Evolutionary conservation across 305 asterid species (phyloP).

Genomic region (Fraxinus dipetala): DNA sequence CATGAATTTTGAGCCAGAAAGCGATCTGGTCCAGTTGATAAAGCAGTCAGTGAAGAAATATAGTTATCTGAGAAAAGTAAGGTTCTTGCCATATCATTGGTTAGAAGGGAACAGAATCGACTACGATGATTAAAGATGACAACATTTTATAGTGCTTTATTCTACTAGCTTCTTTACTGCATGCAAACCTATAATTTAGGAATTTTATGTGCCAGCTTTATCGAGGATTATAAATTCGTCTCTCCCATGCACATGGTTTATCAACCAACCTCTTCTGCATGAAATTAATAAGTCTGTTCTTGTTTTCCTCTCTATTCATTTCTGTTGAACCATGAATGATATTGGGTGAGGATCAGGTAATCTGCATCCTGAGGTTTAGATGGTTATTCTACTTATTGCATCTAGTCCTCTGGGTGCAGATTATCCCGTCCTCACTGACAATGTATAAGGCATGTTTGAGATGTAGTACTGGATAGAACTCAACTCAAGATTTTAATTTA

Average conservation of each 20-base stretch:
- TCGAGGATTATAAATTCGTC: slow-evolving; percentile 29
- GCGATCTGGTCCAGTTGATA: not conserved
- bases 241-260: slow-evolving; percentile 24
- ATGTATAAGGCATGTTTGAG: not conserved
- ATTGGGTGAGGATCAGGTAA: slow-evolving; percentile 43
- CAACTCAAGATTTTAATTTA: not conserved
- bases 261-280: slow-evolving; percentile 21
- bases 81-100: slow-evolving; percentile 33
- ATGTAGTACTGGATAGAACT: not conserved
- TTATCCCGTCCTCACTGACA: slow-evolving; percentile 46
- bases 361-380: slow-evolving; percentile 76
- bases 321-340: not conserved
- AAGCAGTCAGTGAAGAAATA: slow-evolving; percentile 36
- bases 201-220: slow-evolving; percentile 9
- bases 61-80: slow-evolving; percentile 34
- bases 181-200: not conserved
- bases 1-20: not conserved
- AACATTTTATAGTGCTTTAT: slow-evolving; percentile 33
- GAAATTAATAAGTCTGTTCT: not conserved
- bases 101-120: slow-evolving; percentile 33
- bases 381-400: not conserved
- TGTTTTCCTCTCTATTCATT: not conserved
- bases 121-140: slow-evolving; percentile 27
- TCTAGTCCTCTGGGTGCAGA: slow-evolving; percentile 66
- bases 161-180: not conserved